Conservation (phyloP, 495 filamentous ascomycete genomes). For the Xylaria scruposa region DNA sequence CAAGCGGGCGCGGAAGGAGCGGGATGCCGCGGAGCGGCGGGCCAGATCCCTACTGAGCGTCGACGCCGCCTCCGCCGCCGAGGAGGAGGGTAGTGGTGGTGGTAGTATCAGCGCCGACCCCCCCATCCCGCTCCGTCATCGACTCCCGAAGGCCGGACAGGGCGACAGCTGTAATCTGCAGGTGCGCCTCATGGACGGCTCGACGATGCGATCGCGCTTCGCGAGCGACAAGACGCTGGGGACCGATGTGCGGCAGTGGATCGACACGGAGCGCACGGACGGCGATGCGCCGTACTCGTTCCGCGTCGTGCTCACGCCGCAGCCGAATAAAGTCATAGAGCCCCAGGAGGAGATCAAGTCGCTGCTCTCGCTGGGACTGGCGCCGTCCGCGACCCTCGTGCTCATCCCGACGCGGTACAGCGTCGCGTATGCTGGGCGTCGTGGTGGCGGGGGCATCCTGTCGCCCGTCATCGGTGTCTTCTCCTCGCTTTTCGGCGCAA, state of each 20-base stretch:
- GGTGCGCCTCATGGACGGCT: conserved; percentile 84
- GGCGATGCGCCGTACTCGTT: conserved; percentile 71
- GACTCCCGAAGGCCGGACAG: conserved; percentile 24
- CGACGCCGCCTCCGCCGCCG: not conserved
- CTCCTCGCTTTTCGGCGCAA: conserved; percentile 60
- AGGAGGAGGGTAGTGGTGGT: not conserved
- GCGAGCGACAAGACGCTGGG: conserved; percentile 66
- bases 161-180: conserved; percentile 69
- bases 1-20: conserved; percentile 64
- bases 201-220: conserved; percentile 76
- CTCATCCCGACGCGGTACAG: conserved; percentile 73
- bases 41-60: conserved; percentile 32
- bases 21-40: conserved; percentile 57
- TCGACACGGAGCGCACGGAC: conserved; percentile 61
- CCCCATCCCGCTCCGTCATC: conserved; percentile 20
- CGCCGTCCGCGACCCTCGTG: conserved; percentile 82
- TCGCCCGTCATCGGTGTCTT: conserved; percentile 58
- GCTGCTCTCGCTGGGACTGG: conserved; percentile 70
- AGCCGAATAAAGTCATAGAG: conserved; percentile 74
- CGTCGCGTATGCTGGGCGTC: conserved; percentile 60
- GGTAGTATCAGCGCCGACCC: not conserved
- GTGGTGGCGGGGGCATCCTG: conserved; percentile 33
- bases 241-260: conserved; percentile 74
- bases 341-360: conserved; percentile 74
- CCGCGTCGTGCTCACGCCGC: conserved; percentile 81